These are phyloP conservation scores for Pichia norvegensis DNA, from an alignment of 1,139 yeast genomes.

Conservation along the genomic window DNA sequence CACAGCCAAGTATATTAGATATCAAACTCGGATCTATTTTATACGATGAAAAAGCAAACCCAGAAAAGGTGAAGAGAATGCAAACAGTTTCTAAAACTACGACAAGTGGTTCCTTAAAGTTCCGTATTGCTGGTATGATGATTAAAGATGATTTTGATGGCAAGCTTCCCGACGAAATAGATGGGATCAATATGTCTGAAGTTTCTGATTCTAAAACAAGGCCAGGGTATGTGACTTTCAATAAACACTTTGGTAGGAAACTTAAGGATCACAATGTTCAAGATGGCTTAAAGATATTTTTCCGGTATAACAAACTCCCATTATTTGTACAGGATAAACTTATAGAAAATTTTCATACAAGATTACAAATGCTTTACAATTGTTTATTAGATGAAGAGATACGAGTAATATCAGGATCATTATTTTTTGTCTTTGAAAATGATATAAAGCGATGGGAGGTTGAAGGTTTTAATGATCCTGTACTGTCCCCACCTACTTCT, in stretches of 20 bases:
- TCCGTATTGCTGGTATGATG: conserved; percentile 87
- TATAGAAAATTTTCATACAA: conserved; percentile 39
- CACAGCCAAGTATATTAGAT: conserved; percentile 68
- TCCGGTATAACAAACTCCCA: conserved; percentile 33
- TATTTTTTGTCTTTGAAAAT: conserved; percentile 68
- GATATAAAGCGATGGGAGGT: conserved; percentile 45
- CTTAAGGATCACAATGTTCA: conserved; percentile 39
- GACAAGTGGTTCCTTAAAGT: conserved; percentile 69
- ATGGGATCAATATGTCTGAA: conserved; percentile 20
- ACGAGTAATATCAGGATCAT: conserved; percentile 65
- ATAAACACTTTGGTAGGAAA: conserved; percentile 65
- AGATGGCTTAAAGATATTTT: conserved; percentile 47
- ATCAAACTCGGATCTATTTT: conserved; percentile 70
- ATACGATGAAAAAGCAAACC: conserved; percentile 52
- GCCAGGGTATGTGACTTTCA: conserved; percentile 39
- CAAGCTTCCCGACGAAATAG: conserved; percentile 10
- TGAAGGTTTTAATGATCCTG: conserved; percentile 31
- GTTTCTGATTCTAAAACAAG: conserved; percentile 21
- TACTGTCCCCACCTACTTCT: conserved; percentile 26
- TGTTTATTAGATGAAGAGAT: conserved; percentile 56
- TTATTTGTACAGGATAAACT: conserved; percentile 29
- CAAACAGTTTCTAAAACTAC: conserved; percentile 57
- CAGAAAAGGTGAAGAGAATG: conserved; percentile 56
- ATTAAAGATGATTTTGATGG: conserved; percentile 27
- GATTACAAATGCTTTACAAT: conserved; percentile 59